Evolutionary conservation across 2,329 filamentous ascomycete genomes (phyloP), one percentile per base, ranked within the genome.

Genomic region (Herpotrichia juniperi): DNA sequence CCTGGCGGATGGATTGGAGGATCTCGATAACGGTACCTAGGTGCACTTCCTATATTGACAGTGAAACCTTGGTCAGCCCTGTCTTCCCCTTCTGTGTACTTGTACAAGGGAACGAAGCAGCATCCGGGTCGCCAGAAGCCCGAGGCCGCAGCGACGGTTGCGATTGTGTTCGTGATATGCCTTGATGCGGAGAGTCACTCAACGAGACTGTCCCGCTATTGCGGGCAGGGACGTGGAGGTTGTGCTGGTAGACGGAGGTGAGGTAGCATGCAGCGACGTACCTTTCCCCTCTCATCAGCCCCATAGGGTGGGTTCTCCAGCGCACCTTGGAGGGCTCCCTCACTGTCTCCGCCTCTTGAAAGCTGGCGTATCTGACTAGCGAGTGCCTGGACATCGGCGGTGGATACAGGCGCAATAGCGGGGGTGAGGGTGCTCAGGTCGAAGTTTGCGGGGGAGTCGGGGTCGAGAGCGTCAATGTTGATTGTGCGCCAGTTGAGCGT

Each of bases 1-100:
- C 90, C 69, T 94, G 92, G 74, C 96, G 93, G 78, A 97, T 97
- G 17, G 91, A 94, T 76, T 96, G 93, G 60, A 99, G 81, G 52
- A 97, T 93, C 78, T 99, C 94, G 56, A 91, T 86, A 34, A 99
- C 89, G 17, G 90, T 93, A 62, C 90, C 86, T 59, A 96, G 80
- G 74, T 97, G 92, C 25, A 91, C 81, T 61, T 96, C 91, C 88
- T 96, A 24, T 24, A 74, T 54, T 50, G 37, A 50, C 37, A 39
- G 60, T 61, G 59, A 47, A 56, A 63, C 57, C 46, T 37, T 45
- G 48, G 64, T 73, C 61, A 71, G 67, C 64, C 57, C 53, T 46
- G 48, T 56, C 34, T 64, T 45, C 59, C 56, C 57, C 43, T 54
- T 44, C 24, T 48, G 30, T 56, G 58, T 59, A 50, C 40, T 53